phyloP scores from a whole-genome alignment of 768 basidiomycete species.

The Russula abietina region DNA sequence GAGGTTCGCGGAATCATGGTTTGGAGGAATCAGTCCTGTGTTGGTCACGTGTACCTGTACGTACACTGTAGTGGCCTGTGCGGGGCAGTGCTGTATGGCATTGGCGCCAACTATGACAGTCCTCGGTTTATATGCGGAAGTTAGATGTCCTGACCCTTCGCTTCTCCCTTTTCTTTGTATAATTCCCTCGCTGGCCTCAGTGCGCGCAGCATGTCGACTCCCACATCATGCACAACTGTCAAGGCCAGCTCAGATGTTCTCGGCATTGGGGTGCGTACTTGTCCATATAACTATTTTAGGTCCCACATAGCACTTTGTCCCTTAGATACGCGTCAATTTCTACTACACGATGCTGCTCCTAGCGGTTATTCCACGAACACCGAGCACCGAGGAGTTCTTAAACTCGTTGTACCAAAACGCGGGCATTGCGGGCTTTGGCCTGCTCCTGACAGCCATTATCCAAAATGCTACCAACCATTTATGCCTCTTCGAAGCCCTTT shows the following conservation, averaged over 20 bases:
- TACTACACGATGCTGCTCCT: constrained; percentile 14
- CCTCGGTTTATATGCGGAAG: background rate
- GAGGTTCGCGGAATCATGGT: constrained; percentile 13
- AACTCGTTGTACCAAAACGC: background rate
- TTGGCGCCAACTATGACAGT: background rate
- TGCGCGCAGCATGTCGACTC: background rate
- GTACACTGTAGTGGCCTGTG: too few species aligned
- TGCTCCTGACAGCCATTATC: constrained; percentile 16
- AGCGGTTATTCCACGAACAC: constrained; percentile 1
- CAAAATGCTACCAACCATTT: background rate
- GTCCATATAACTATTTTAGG: background rate
- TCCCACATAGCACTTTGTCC: background rate
- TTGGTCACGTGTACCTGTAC: background rate
- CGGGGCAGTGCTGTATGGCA: background rate
- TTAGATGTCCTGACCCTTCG: background rate
- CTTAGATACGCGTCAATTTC: constrained; percentile 20
- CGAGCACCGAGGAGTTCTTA: constrained; percentile 10
- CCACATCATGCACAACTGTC: background rate
- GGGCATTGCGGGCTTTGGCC: constrained; percentile 11
- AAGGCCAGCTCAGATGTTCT: background rate
- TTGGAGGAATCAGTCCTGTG: background rate
- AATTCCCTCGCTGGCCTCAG: background rate
- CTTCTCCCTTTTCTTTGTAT: background rate
- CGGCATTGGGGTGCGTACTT: constrained; percentile 7
- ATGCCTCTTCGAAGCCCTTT: constrained; percentile 15